Evolutionary conservation across 371 early-diverging fungal species (phyloP).

Genomic region (Racocetra persica): DNA sequence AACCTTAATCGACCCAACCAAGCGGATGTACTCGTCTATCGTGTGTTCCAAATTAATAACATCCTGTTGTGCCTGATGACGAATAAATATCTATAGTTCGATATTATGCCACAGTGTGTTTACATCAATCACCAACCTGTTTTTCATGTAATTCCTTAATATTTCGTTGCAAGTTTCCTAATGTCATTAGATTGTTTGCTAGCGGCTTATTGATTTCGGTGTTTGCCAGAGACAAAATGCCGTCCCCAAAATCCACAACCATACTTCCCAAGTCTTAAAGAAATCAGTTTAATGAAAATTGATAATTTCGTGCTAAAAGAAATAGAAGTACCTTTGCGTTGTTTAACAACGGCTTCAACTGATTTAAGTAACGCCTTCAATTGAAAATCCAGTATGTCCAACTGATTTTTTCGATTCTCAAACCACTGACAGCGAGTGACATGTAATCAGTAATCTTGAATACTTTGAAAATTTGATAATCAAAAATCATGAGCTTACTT

Average conservation of each 20-base stretch:
- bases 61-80: slow-evolving; percentile 67
- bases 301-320: not conserved
- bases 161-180: slow-evolving; percentile 81
- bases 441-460: not conserved
- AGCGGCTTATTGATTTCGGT: slow-evolving; percentile 72
- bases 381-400: slow-evolving; percentile 87
- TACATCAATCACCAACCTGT: slow-evolving; percentile 54
- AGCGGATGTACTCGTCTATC: slow-evolving; percentile 89
- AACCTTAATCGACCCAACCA: slow-evolving; percentile 82
- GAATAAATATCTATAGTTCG: not conserved
- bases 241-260: slow-evolving; percentile 85
- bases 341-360: slow-evolving; percentile 80
- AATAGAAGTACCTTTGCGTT: slow-evolving; percentile 69
- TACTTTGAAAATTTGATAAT: not conserved
- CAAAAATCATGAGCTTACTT: slow-evolving; percentile 46
- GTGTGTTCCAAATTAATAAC: slow-evolving; percentile 76
- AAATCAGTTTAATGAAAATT: not conserved
- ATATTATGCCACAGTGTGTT: not conserved
- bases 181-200: slow-evolving; percentile 65
- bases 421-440: slow-evolving; percentile 66
- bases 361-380: slow-evolving; percentile 83
- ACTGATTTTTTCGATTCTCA: slow-evolving; percentile 75
- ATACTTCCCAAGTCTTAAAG: slow-evolving; percentile 71
- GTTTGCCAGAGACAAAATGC: slow-evolving; percentile 77
- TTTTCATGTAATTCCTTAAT: slow-evolving; percentile 79